Base-by-base conservation (phyloP, 768 basidiomycete species). In the Termitomyces sp. region DNA sequence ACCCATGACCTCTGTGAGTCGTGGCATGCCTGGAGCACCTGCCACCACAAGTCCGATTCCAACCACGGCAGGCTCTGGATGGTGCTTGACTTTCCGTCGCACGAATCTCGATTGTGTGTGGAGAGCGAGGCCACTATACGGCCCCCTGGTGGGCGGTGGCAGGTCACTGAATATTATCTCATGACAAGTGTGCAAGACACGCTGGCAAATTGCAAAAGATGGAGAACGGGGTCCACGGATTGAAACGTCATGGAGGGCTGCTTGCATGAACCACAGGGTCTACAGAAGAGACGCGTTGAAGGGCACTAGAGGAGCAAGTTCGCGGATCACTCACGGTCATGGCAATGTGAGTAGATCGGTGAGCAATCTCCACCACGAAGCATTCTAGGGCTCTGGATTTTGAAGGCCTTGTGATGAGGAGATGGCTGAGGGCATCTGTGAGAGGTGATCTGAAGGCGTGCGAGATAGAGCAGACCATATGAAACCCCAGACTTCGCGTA, bases 241-340 rank as follows among this genome's bases (percentile, higher is more conserved):
- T 0, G 87, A 82, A 8, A 98, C 79, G 72, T 99, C 97, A 58
- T 84, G 85, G 20, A 99, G 79, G 30, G 91, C 86, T 16, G 96
- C 93, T 82, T 98, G 97, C 89, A 98, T 95, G 74, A 95, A 97
- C 95, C 96, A 98, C 48, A 99, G 75, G 0, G 97, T 98, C 94
- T 95, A 69, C 51, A 30, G 26, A 30, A 50, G 64, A 36, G 67
- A 50, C 59, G 59, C 59, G 33, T 38, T 59, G 41, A 56, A 56
- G 61, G 63, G 33, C 20, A 47, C 61, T 38, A 38, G 40, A 44
- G 46, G 54, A 30, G 33, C 44, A 50, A 32, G 40, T 18, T 50
- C 14, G 5, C 35, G 26, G 23, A 33, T 55, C 18, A 86, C 95
- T 74, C 68, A 97, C 96, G 62, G 95, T 84, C 83, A 99, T 90